Conservation (phyloP, 805 yeast genomes). For the Cephaloascus albidus region DNA sequence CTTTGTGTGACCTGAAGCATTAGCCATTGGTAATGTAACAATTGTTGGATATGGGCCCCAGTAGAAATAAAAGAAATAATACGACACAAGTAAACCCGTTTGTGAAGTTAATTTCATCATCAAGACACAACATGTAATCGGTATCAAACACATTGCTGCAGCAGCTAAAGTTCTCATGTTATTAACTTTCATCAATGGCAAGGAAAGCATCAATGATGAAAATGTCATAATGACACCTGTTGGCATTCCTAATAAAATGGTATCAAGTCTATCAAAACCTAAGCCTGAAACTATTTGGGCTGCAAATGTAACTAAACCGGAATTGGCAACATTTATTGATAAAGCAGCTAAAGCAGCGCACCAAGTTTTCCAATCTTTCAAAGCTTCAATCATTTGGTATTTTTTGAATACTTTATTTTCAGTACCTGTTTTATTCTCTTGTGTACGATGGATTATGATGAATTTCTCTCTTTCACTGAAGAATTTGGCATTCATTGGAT, state of each 20-base stretch:
- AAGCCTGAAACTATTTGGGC: slow-evolving; percentile 18
- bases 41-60: slow-evolving; percentile 12
- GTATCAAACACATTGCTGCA: slow-evolving; percentile 5
- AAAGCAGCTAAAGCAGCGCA: slow-evolving; percentile 22
- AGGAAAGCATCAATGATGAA: slow-evolving; percentile 2
- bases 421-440: slow-evolving; percentile 21
- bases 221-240: slow-evolving; percentile 14
- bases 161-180: slow-evolving; percentile 6
- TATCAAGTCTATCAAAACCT: slow-evolving; percentile 12
- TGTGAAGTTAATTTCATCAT: slow-evolving; percentile 8
- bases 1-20: slow-evolving; percentile 43
- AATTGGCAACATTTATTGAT: slow-evolving; percentile 40
- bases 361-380: slow-evolving; percentile 28
- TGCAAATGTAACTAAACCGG: slow-evolving; percentile 26
- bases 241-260: slow-evolving; percentile 16
- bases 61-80: slow-evolving; percentile 11
- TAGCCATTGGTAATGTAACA: slow-evolving; percentile 18
- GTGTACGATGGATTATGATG: slow-evolving; percentile 29
- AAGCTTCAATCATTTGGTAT: slow-evolving; percentile 38
- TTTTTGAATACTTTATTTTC: slow-evolving; percentile 38
- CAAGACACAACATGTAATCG: slow-evolving; percentile 7
- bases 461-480: slow-evolving; percentile 40
- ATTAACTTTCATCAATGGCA: slow-evolving; percentile 2
- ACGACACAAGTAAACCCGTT: slow-evolving; percentile 2
- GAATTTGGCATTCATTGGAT: slow-evolving; percentile 44